phyloP scores from a whole-genome alignment of 441 rosid species.

The Populus hybrid region DNA sequence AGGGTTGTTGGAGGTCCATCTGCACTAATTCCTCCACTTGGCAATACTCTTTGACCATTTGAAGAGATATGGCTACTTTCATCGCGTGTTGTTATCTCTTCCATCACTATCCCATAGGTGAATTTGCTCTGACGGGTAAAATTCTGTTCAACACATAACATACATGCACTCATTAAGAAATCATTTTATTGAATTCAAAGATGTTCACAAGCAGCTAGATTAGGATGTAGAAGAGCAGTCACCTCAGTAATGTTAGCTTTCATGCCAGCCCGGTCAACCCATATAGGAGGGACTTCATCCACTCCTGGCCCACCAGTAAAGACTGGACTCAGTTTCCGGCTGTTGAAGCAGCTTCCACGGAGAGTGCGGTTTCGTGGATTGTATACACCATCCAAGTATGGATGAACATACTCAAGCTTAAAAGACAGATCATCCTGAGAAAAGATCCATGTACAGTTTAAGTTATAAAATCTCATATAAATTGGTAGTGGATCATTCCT shows the following conservation, averaged over 20 bases:
- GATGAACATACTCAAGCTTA: slow-evolving; percentile 96
- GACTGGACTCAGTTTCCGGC: slow-evolving; percentile 93
- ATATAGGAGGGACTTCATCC: slow-evolving; percentile 97
- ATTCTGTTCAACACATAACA: slow-evolving; percentile 50
- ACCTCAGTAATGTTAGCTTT: slow-evolving; percentile 99
- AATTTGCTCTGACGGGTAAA: slow-evolving; percentile 97
- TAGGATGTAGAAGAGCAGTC: slow-evolving; percentile 12
- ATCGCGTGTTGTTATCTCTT: slow-evolving; percentile 96
- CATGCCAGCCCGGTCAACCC: slow-evolving; percentile 96
- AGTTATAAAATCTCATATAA: slow-evolving; percentile 1
- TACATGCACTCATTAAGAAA: slow-evolving; percentile 20
- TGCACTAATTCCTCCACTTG: slow-evolving; percentile 96
- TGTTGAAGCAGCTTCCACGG: slow-evolving; percentile 86
- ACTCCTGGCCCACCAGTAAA: slow-evolving; percentile 97
- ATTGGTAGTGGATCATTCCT: background rate
- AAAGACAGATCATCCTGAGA: slow-evolving; percentile 65
- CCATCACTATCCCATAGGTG: slow-evolving; percentile 97
- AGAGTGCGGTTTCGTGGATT: slow-evolving; percentile 84
- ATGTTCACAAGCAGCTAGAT: background rate
- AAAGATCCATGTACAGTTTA: background rate
- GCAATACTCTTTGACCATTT: slow-evolving; percentile 84
- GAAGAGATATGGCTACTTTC: slow-evolving; percentile 91
- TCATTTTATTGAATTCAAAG: background rate
- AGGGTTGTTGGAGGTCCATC: slow-evolving; percentile 99
- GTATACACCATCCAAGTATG: slow-evolving; percentile 85